Percentiles rank a stretch among this genome's conserved stretches.
Conservation (phyloP, 257 asterid genomes). For the Solanum chmielewskii region DNA sequence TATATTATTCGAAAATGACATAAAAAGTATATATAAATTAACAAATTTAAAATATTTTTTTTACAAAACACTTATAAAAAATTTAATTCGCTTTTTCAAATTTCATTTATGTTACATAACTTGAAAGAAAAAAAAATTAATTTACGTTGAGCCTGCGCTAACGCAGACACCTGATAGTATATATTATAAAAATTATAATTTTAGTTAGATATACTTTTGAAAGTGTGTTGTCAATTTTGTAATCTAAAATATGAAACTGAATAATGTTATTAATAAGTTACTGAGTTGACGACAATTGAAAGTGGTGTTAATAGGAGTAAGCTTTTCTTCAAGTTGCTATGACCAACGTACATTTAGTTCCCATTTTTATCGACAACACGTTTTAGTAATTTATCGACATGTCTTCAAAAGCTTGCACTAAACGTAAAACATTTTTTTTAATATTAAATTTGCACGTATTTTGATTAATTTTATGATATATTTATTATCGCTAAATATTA, state of each 20-base stretch:
- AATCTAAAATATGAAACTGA: background rate
- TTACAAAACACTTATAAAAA: no score
- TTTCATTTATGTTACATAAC: no score
- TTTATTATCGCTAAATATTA: no score
- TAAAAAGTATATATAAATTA: no score
- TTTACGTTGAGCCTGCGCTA: rapidly evolving
- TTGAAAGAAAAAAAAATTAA: no score
- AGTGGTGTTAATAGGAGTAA: background rate
- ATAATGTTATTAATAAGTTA: background rate
- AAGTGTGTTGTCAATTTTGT: background rate
- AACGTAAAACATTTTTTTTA: background rate
- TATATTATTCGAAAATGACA: no score
- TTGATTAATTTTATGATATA: background rate
- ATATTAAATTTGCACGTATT: background rate
- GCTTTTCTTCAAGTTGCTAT: background rate
- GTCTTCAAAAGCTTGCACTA: background rate
- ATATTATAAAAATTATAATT: no score
- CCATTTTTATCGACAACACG: background rate
- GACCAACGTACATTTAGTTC: background rate
- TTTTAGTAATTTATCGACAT: background rate
- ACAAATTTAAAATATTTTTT: no score
- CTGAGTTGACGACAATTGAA: background rate
- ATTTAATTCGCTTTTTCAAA: no score
- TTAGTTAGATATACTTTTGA: no score
- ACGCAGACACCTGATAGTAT: no score